Evolutionary conservation across 306 rosid genomes (phyloP).

Genomic region (Erythrophleum fordii): DNA sequence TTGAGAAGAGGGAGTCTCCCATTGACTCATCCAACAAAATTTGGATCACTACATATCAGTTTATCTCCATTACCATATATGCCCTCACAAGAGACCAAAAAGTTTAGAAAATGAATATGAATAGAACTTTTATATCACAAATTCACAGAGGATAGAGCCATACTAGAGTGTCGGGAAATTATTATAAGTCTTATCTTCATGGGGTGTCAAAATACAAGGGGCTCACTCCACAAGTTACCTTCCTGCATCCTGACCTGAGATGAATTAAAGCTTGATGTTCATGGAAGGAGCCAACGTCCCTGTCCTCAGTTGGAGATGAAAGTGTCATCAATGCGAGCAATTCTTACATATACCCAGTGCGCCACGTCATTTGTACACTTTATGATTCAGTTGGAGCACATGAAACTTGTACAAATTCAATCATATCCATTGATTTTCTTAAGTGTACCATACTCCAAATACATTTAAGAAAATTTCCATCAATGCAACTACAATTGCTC

Average conservation of each 20-base stretch:
- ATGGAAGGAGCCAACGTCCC: conserved; percentile 75
- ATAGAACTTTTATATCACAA: neutral
- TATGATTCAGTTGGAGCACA: too few species aligned
- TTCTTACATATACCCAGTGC: too few species aligned
- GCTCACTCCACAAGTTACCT: conserved; percentile 42
- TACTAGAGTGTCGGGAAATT: neutral
- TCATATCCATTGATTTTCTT: too few species aligned
- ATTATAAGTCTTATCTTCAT: neutral
- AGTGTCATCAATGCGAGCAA: conserved; percentile 78
- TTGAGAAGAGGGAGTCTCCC: neutral
- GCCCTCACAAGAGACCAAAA: neutral
- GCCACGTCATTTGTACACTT: too few species aligned
- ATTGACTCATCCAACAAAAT: neutral
- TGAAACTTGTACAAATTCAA: too few species aligned
- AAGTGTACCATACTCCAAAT: too few species aligned
- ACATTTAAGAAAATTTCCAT: too few species aligned
- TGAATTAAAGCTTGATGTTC: conserved; percentile 57
- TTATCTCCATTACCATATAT: neutral
- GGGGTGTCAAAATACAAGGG: neutral
- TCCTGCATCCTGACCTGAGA: conserved; percentile 64
- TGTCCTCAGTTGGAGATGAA: conserved; percentile 65
- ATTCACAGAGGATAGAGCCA: neutral
- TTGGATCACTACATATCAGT: neutral
- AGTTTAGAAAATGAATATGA: neutral
- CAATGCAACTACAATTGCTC: conserved; percentile 73